phyloP scores from a whole-genome alignment of 73 alveolate species.

The Urostyla sp. region DNA sequence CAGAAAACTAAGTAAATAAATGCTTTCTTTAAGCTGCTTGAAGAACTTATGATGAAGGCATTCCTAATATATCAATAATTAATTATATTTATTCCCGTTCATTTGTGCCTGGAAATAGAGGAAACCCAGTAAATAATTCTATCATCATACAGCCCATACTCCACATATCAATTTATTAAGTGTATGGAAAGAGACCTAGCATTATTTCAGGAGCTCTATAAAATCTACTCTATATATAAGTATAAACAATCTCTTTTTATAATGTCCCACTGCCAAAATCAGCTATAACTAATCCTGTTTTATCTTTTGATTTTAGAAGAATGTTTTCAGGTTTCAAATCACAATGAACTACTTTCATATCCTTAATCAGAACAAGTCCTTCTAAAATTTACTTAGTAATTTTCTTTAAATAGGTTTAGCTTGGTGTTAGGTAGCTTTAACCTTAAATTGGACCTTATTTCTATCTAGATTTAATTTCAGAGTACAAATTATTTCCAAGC shows the following conservation, averaged over 20 bases:
- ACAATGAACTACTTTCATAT: slow-evolving; percentile 78
- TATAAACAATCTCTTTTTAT: slow-evolving; percentile 72
- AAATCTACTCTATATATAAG: slow-evolving; percentile 96
- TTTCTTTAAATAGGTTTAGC: too few species aligned
- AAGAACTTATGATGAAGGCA: slow-evolving; percentile 84
- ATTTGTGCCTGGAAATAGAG: slow-evolving; percentile 91
- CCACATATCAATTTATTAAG: slow-evolving; percentile 98
- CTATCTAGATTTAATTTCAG: too few species aligned
- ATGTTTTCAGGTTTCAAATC: slow-evolving; percentile 92
- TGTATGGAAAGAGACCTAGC: slow-evolving; percentile 87
- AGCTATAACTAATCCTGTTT: slow-evolving; percentile 87
- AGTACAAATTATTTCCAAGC: neutral
- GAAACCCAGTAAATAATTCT: slow-evolving; percentile 87
- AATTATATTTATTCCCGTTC: slow-evolving; percentile 83
- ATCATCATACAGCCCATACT: slow-evolving; percentile 96
- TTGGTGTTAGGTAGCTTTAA: too few species aligned
- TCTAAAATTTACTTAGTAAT: neutral
- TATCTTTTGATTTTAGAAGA: slow-evolving; percentile 89
- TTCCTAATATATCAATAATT: slow-evolving; percentile 86
- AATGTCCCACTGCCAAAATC: slow-evolving; percentile 93
- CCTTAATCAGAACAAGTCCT: neutral
- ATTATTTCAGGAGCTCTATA: slow-evolving; percentile 95
- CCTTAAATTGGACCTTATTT: too few species aligned
- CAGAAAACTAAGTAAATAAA: slow-evolving; percentile 76
- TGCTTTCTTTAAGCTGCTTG: slow-evolving; percentile 77